Base-by-base conservation (phyloP, 1,284 basidiomycete genomes). In the Fomitiporia mediterranea region DNA sequence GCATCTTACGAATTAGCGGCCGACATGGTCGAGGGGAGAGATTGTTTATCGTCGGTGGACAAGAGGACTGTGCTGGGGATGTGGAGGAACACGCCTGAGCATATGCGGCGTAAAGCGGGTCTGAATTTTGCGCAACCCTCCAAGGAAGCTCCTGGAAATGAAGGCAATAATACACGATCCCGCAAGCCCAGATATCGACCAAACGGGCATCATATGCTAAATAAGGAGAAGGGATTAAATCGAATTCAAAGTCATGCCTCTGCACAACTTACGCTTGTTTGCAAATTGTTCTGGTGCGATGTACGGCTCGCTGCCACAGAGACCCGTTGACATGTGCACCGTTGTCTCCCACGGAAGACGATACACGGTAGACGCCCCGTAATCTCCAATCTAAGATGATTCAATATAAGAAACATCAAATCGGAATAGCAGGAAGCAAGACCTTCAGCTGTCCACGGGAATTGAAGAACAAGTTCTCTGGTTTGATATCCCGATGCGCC, bases 201-300 rank as follows among this genome's bases (percentile, higher is more conserved):
- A 96, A 80, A 27, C 96, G 86, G 1, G 96, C 97, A 66, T 99
- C 96, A 70, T 99, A 99, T 67, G 96, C 96, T 94, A 42, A 46
- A 62, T 61, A 56, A 59, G 60, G 66, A 64, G 62, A 64, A 63
- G 56, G 61, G 53, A 61, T 66, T 25, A 30, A 13, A 15, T 39
- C 34, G 6, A 5, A 25, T 17, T 13, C 37, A 42, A 19, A 28
- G 23, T 46, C 8, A 19, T 28, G 4, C 32, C 28, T 39, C 11
- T 21, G 15, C 11, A 5, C 6, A 50, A 78, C 90, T 84, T 77
- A 95, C 93, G 92, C 83, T 97, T 96, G 67, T 87, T 86, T 64
- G 95, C 77, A 68, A 98, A 99, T 72, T 98, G 91, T 70, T 99
- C 96, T 25, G 96, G 96, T 13, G 96, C 96, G 66, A 99, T 98